Base-by-base conservation (phyloP, 148 eudicot species). In the Vaccinium darrowii region DNA sequence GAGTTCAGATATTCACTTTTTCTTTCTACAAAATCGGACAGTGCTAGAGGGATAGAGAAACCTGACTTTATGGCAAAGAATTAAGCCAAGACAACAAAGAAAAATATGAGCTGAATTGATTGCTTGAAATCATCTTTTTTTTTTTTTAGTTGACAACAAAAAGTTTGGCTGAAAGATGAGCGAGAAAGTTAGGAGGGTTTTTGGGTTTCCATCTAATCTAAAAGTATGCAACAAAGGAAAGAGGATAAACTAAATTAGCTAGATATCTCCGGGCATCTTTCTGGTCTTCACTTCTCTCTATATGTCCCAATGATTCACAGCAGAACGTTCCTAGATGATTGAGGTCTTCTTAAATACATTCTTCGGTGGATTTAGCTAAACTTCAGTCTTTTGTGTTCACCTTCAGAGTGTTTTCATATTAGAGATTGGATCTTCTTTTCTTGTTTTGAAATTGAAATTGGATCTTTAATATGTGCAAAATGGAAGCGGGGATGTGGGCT, bases 401-500 rank as follows among this genome's bases (percentile, higher is more conserved):
- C 50, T 27, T 25, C 51, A 49, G 5, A 27, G 9, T 16, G 16
- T 71, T 33, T 51, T 2, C 23, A 15, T 71, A 19, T 19, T 53
- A 80, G 5, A 19, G 54, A 63, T 5, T 62, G 69, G 36, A 33
- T 33, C 36, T 33, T 33, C 36, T 33, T 33, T 33, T 33, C 36
- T 33, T 33, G 36, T 33, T 33, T 21, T n/a, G 25, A 19, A 10
- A n/a, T 63, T n/a, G 69, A 63, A 27, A 63, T 39, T 79, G 33
- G 53, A 75, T 25, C 23, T 25, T 71, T 84, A 30, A 14, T 11
- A 1, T 53, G 16, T 72, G 3, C 51, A 13, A 50, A 63, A 62
- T 86, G 82, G 47, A 69, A 80, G 78, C 82, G 92, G 91, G 62
- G 84, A 86, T 90, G 82, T 92, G 92, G 95, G 89, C 19, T 94